These are phyloP conservation scores for Plasmodium adleri DNA, from an alignment of 169 alveolate species.

Conservation along the genomic window DNA sequence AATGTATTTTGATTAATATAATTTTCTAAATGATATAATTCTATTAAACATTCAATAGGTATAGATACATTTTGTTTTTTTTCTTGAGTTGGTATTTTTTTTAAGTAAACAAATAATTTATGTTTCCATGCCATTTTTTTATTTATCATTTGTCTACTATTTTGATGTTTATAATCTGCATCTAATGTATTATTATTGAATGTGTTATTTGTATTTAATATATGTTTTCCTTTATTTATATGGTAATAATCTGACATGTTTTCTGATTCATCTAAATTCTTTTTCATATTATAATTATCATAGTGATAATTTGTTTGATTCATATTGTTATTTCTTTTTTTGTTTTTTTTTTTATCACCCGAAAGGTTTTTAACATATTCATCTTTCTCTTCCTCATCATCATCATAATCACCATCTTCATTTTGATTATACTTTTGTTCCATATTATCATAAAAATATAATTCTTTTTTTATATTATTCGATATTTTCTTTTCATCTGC, in stretches of 20 bases:
- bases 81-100: slow-evolving; percentile 20
- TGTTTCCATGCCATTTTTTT: slow-evolving; percentile 48
- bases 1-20: slow-evolving; percentile 38
- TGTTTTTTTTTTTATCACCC: slow-evolving; percentile 2
- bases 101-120: slow-evolving; percentile 42
- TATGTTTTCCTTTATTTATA: background rate
- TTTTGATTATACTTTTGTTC: background rate
- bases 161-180: background rate
- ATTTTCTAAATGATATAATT: slow-evolving; percentile 37
- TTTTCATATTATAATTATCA: background rate
- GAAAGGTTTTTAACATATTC: slow-evolving; percentile 4
- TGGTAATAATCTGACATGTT: slow-evolving; percentile 25
- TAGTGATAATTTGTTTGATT: too few species aligned
- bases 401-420: background rate
- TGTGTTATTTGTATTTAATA: background rate
- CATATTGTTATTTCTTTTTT: slow-evolving; percentile 3
- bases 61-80: slow-evolving; percentile 43
- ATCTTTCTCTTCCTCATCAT: slow-evolving; percentile 4
- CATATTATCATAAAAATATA: background rate
- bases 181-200: background rate
- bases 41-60: slow-evolving; percentile 20
- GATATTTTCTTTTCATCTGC: background rate
- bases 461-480: slow-evolving; percentile 5
- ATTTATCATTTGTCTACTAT: background rate
- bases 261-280: background rate